Evolutionary conservation across 2,329 filamentous ascomycete genomes (phyloP).

Genomic region (Penicillium sp.): DNA sequence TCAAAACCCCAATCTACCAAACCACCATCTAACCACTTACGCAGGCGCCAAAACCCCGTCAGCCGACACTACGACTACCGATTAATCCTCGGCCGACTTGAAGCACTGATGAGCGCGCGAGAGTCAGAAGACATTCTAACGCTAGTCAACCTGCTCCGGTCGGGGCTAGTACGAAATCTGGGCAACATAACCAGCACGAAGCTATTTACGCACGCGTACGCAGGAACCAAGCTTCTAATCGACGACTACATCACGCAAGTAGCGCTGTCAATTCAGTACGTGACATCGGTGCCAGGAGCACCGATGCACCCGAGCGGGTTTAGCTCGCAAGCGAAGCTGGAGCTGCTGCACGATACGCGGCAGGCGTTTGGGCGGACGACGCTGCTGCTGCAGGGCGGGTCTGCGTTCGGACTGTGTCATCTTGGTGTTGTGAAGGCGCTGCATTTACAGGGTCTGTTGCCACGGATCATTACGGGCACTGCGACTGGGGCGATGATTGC

Average conservation of each 20-base stretch:
- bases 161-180: slow-evolving; percentile 75
- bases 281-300: slow-evolving; percentile 64
- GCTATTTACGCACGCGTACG: slow-evolving; percentile 80
- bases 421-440: slow-evolving; percentile 86
- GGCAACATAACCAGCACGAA: slow-evolving; percentile 82
- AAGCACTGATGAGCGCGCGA: slow-evolving; percentile 66
- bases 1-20: background rate
- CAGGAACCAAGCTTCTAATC: slow-evolving; percentile 84
- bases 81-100: slow-evolving; percentile 74
- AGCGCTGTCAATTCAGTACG: slow-evolving; percentile 74
- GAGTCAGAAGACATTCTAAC: slow-evolving; percentile 70
- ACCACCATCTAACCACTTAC: background rate
- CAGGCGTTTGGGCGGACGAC: slow-evolving; percentile 86
- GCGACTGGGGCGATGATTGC: slow-evolving; percentile 88
- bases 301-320: slow-evolving; percentile 52
- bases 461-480: slow-evolving; percentile 86
- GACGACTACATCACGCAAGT: slow-evolving; percentile 87
- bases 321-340: slow-evolving; percentile 74
- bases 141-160: slow-evolving; percentile 75
- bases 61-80: slow-evolving; percentile 83
- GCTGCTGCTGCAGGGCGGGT: slow-evolving; percentile 82
- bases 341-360: slow-evolving; percentile 80
- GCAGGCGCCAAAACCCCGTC: slow-evolving; percentile 75
- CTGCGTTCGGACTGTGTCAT: slow-evolving; percentile 88
- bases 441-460: slow-evolving; percentile 74